Percentiles rank a stretch among this genome's conserved stretches.
phyloP scores from a whole-genome alignment of 192 early-diverging fungal genomes.

The Anaeromyces robustus region DNA sequence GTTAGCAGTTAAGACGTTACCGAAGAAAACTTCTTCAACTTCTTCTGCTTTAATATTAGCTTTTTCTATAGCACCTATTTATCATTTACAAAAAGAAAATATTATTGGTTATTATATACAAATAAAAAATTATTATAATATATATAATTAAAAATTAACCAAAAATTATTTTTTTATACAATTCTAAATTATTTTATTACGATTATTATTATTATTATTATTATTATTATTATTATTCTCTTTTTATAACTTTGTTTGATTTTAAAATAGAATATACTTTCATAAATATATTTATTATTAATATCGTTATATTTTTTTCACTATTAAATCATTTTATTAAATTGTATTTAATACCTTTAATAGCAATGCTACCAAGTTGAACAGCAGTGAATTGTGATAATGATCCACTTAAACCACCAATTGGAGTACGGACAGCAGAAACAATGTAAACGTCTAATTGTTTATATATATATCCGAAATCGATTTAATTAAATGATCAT shows the following conservation, averaged over 20 bases:
- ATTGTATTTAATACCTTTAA: conserved; percentile 49
- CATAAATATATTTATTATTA: neutral
- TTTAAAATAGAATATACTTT: no score
- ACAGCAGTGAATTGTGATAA: conserved; percentile 65
- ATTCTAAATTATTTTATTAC: no score
- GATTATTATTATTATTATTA: no score
- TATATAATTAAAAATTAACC: neutral
- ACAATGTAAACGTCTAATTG: conserved; percentile 73
- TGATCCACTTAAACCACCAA: conserved; percentile 82
- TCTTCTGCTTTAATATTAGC: conserved; percentile 57
- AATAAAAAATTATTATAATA: conserved; percentile 3
- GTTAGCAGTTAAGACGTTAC: conserved; percentile 80
- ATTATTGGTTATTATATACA: neutral
- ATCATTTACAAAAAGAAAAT: conserved; percentile 14
- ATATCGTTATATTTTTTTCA: no score
- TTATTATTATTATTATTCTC: no score
- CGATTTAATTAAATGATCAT: neutral
- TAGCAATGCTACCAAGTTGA: conserved; percentile 71
- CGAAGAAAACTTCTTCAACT: conserved; percentile 89
- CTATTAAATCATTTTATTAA: neutral
- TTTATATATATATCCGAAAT: no score
- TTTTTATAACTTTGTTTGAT: no score
- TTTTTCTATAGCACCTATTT: conserved; percentile 24
- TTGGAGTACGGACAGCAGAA: conserved; percentile 74
- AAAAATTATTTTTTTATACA: no score